Evolutionary conservation across 306 rosid species (phyloP), one percentile per base, ranked within the genome.

Genomic region (Sophora flavescens): DNA sequence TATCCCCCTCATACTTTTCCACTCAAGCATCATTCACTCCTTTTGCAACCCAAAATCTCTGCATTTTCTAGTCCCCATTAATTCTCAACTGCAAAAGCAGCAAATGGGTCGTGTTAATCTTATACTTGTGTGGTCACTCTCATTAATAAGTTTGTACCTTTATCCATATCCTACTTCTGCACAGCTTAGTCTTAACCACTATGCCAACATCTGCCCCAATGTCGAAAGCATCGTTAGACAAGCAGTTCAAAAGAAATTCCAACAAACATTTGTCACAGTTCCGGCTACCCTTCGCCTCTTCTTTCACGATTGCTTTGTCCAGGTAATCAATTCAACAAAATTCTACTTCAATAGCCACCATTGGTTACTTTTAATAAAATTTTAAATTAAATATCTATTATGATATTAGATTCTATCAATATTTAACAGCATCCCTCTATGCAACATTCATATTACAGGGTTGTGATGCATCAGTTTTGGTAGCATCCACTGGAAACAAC

Each of bases 271-370:
- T 38, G 97, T 92, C 14, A 95, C 99, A 0, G 87, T 91, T 47
- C 99, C 97, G 0, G 93, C 95, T 16, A 94, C 98, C 6, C 70
- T 94, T 47, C 98, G 98, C 28, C 96, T 94, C 83, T 90, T 90
- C 82, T 95, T 95, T 62, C 99, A 95, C 2, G 99, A 92, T 74
- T 95, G 99, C 86, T 85, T 90, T 52, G 97, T 95, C 48, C 89
- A 81, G 87, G 98, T 91, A 80, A 48, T 30, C n/a, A 22, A 18
- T 39, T 18, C 0, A 4, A 28, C 2, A 39, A 10, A 14, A 41
- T 41, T 41, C 8, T 1, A 7, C 47, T 8, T 41, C 47, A 7
- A 41, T 41, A 1, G 12, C 12, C 47, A 8, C 8, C 45, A 30
- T 30, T 2, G 32, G 2, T 30, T 30, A 30, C 2, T 2, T 30